Base-by-base conservation (phyloP, 345 rosid genomes). In the Kernera saxatilis region DNA sequence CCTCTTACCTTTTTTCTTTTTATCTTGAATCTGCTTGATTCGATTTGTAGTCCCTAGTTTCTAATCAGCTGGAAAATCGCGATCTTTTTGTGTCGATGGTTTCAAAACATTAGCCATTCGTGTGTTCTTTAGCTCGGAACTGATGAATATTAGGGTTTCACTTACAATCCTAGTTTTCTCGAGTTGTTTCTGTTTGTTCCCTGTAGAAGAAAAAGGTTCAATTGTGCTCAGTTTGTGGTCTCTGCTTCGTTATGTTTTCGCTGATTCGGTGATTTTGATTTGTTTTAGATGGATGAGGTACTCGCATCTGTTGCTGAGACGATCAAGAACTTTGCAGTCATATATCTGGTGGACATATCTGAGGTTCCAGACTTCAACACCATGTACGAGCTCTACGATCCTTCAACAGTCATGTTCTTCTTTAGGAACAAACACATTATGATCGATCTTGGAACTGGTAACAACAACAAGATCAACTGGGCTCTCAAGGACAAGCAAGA, bases 401-500 rank as follows among this genome's bases (percentile, higher is more conserved):
- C 97, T 0, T 89, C 95, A 0, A 91, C 97, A 0, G 84, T 94
- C 19, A 91, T 94, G 99, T 94, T 94, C 84, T 89, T 94, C 84
- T 94, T 94, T 56, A 86, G 97, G 86, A 93, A 93, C 88, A 89
- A 93, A 63, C 96, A 91, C 85, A 91, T 91, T n/a, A 91, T 91
- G 93, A 91, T 94, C 49, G 99, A 89, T 79, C 96, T 94, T 36
- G 96, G 99, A 6, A 94, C 95, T 21, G 97, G 99, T 54, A 94
- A 89, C 82, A 94, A 91, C 83, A 94, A 94, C 88, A 91, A 89
- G 85, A 94, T 91, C 71, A 91, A 94, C 65, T 94, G 99, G 93
- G 95, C 96, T 74, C 87, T 94, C 63, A 91, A 94, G 89, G 97
- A 94, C 82, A 94, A 94, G 82, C 97, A 89, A 56, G 97, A 94